phyloP scores from a whole-genome alignment of 2,329 filamentous ascomycete genomes.

The Pseudohalonectria lignicola region DNA sequence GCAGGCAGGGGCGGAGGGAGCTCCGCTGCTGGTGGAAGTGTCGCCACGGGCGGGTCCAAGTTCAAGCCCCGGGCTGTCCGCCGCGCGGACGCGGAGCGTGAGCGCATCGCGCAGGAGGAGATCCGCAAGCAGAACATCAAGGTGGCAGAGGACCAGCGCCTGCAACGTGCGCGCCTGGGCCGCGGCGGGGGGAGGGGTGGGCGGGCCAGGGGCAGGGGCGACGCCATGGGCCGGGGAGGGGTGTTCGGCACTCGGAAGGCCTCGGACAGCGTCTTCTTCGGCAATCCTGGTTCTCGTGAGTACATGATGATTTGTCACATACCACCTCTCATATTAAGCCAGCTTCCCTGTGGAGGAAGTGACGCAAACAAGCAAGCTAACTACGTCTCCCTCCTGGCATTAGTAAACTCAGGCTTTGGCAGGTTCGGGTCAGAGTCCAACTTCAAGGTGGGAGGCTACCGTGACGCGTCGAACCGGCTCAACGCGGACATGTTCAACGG shows the following conservation, averaged over 20 bases:
- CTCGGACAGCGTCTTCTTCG: constrained; percentile 24
- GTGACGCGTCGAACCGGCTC: constrained; percentile 35
- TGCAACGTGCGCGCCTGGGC: constrained; percentile 14
- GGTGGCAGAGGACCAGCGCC: constrained; percentile 17
- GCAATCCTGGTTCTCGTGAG: constrained; percentile 14
- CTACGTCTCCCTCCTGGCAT: not conserved
- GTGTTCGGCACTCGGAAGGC: constrained; percentile 17
- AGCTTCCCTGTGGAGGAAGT: no score
- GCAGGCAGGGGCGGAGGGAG: no score
- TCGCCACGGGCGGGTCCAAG: constrained; percentile 10
- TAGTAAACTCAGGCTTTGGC: constrained; percentile 3
- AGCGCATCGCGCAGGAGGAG: constrained; percentile 22
- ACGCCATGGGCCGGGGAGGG: constrained; percentile 14
- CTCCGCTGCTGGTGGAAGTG: no score
- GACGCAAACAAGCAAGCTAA: no score
- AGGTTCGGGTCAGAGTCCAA: not conserved
- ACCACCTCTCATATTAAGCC: no score
- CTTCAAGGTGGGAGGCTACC: constrained; percentile 8
- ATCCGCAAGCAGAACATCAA: constrained; percentile 15
- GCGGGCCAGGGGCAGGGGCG: constrained; percentile 16
- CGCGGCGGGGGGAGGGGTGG: constrained; percentile 7
- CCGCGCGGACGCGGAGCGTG: constrained; percentile 21
- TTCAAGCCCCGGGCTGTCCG: constrained; percentile 22
- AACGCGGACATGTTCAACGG: constrained; percentile 45
- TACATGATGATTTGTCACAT: no score